Evolutionary conservation across 2,329 filamentous ascomycete genomes (phyloP).

Genomic region (Ophiostoma quercus): DNA sequence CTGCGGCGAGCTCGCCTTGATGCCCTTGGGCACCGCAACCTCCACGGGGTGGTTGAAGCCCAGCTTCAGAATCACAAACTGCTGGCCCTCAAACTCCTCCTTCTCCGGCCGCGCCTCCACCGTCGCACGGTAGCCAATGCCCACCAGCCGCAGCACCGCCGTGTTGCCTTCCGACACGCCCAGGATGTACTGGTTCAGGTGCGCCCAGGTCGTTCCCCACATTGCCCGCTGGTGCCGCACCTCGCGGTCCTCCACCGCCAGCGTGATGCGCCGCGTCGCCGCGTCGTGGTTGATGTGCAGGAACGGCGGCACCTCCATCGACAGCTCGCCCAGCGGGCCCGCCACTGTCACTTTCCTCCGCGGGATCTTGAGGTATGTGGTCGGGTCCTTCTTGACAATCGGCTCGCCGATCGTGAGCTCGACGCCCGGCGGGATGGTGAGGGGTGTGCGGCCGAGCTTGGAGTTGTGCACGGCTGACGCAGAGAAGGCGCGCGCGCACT

Average conservation of each 20-base stretch:
- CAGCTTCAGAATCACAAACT: conserved; percentile 89
- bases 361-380: conserved; percentile 56
- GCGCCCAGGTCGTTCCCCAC: conserved; percentile 93
- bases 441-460: conserved; percentile 77
- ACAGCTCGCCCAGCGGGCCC: conserved; percentile 76
- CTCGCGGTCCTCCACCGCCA: conserved; percentile 65
- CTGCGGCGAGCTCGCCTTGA: conserved; percentile 82
- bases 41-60: conserved; percentile 96
- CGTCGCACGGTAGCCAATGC: conserved; percentile 89
- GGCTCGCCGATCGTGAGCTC: conserved; percentile 66
- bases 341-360: conserved; percentile 67
- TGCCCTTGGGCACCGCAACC: conserved; percentile 72
- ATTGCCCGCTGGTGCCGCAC: conserved; percentile 78
- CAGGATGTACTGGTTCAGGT: conserved; percentile 83
- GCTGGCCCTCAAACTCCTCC: conserved; percentile 72
- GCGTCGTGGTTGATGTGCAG: conserved; percentile 65
- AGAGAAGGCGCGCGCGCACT: conserved; percentile 52
- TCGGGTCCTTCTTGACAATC: conserved; percentile 47
- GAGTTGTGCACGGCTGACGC: conserved; percentile 62
- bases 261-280: conserved; percentile 55
- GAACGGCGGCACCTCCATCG: conserved; percentile 73
- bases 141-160: conserved; percentile 84
- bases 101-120: conserved; percentile 72
- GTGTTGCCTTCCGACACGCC: conserved; percentile 96
- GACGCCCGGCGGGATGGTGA: conserved; percentile 79